These are phyloP conservation scores for Tritrichomonas musculus DNA, from an alignment of 208 protist species.

Conservation along the genomic window DNA sequence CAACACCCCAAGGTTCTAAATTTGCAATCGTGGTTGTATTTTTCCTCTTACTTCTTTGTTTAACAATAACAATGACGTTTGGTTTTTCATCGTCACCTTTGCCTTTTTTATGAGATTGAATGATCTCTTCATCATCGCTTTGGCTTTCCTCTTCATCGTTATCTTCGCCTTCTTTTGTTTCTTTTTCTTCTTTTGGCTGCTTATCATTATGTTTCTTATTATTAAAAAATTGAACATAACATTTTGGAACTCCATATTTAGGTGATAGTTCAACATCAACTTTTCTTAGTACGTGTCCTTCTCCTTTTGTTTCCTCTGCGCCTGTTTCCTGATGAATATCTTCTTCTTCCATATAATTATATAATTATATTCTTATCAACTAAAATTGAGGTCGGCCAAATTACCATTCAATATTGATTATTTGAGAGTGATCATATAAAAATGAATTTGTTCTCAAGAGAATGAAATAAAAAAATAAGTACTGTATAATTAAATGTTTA, in stretches of 20 bases:
- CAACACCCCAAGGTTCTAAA: background rate
- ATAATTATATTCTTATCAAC: no score
- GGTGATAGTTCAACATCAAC: background rate
- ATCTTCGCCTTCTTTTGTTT: no score
- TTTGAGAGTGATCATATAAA: no score
- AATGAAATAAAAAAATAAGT: no score
- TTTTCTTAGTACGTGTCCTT: background rate
- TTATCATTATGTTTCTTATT: no score
- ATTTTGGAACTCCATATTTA: background rate
- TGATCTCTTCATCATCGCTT: background rate
- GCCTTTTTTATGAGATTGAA: background rate
- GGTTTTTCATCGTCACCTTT: background rate
- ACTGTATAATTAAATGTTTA: no score
- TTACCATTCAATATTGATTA: no score
- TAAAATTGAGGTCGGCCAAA: no score
- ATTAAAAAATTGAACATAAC: background rate
- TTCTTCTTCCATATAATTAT: background rate
- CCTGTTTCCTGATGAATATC: no score
- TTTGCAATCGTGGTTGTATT: background rate
- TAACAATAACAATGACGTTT: background rate
- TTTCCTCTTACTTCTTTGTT: background rate
- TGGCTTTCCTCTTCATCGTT: background rate
- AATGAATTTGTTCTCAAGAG: no score
- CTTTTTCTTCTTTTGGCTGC: background rate
- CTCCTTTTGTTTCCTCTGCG: no score